phyloP scores from a whole-genome alignment of 2,329 filamentous ascomycete genomes.

The Pleurostoma richardsiae region DNA sequence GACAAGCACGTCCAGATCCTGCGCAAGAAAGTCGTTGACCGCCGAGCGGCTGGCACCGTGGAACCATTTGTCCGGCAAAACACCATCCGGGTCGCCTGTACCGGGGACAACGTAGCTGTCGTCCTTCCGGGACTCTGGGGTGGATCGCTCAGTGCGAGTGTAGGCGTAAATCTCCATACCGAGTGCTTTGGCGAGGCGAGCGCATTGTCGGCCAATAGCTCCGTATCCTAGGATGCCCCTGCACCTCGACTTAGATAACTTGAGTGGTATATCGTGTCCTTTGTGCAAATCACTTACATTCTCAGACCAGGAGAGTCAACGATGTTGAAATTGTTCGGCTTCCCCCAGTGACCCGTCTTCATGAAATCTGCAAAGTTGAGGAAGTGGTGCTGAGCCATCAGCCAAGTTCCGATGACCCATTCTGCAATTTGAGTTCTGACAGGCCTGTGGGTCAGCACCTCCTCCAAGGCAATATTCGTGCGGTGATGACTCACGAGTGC shows the following conservation, averaged over 20 bases:
- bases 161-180: constrained; percentile 72
- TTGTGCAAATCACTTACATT: neutral
- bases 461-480: neutral
- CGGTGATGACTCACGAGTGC: constrained; percentile 28
- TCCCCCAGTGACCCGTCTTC: neutral
- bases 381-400: constrained; percentile 17
- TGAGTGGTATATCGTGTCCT: too few species aligned
- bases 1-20: constrained; percentile 35
- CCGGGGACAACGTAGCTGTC: constrained; percentile 58
- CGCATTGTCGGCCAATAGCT: constrained; percentile 47
- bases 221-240: constrained; percentile 25
- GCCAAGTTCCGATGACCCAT: constrained; percentile 21
- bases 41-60: constrained; percentile 22
- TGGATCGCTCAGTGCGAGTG: constrained; percentile 64
- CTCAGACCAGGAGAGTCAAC: neutral
- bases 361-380: neutral
- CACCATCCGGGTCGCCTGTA: constrained; percentile 42
- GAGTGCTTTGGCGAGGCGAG: constrained; percentile 55
- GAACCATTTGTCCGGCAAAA: constrained; percentile 34
- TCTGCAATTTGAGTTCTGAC: constrained; percentile 24
- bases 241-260: neutral
- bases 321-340: neutral
- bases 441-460: neutral
- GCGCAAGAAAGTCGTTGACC: constrained; percentile 34
- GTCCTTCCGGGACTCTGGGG: constrained; percentile 52